These are phyloP conservation scores for Citrullus mucosospermus DNA, from an alignment of 306 rosid genomes.

Conservation along the genomic window DNA sequence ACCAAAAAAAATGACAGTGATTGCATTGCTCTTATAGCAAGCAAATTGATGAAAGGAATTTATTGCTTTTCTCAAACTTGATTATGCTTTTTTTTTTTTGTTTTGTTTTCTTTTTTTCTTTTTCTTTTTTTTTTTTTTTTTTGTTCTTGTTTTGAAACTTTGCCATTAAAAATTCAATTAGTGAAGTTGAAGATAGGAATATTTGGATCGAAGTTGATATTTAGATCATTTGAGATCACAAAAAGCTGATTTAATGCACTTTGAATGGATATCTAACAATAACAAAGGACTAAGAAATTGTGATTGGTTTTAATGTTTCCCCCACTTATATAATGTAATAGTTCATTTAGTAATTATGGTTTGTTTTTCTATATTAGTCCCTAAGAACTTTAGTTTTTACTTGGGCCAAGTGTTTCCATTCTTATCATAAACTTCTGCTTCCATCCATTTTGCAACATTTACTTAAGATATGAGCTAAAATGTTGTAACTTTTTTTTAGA, in stretches of 20 bases:
- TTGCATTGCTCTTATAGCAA: neutral
- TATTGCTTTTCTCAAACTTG: neutral
- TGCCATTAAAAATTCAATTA: neutral
- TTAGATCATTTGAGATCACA: neutral
- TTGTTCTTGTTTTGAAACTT: neutral
- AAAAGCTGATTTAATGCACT: neutral
- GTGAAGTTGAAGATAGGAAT: neutral
- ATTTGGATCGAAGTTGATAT: neutral
- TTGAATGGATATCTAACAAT: constrained; percentile 2
- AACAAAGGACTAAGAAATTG: neutral
- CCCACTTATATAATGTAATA: neutral
- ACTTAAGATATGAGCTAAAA: neutral
- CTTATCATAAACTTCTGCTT: neutral
- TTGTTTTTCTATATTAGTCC: neutral
- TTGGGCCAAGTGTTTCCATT: neutral
- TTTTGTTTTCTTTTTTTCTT: neutral
- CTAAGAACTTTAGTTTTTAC: neutral
- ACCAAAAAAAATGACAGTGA: neutral
- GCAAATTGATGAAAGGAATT: neutral
- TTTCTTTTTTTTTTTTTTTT: too few species aligned
- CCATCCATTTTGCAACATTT: neutral
- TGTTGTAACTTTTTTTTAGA: too few species aligned
- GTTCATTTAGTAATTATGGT: neutral
- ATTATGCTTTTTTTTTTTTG: neutral
- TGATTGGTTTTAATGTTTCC: neutral